Conservation (phyloP, 176 grass and related monocot genomes). For the Triticum timopheevii region DNA sequence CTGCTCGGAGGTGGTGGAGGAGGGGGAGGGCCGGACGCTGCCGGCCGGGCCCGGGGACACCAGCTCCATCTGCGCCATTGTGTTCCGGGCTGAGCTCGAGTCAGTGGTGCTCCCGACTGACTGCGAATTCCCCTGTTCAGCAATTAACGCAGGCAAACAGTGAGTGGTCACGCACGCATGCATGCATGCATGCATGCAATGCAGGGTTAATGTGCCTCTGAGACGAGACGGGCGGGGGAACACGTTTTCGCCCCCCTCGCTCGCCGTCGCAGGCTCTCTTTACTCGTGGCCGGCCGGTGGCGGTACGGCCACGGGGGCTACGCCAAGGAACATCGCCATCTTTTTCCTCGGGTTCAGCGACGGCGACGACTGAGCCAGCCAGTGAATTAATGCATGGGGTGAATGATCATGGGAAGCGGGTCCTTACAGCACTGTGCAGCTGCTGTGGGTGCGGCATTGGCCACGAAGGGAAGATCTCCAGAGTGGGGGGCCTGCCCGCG, state of each 20-base stretch:
- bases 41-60: slow-evolving; percentile 59
- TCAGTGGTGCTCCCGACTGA: slow-evolving; percentile 83
- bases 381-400: background rate
- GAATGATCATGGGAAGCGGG: slow-evolving; percentile 39
- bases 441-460: slow-evolving; percentile 65
- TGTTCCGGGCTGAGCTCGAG: slow-evolving; percentile 85
- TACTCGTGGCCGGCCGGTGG: slow-evolving; percentile 1
- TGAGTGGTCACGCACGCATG: slow-evolving; percentile 14
- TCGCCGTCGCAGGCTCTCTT: background rate
- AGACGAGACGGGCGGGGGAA: background rate
- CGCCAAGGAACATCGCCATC: background rate
- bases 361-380: background rate
- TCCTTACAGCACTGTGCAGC: slow-evolving; percentile 46
- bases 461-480: slow-evolving; percentile 97
- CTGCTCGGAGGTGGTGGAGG: slow-evolving; percentile 34
- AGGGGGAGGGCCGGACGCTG: slow-evolving; percentile 33
- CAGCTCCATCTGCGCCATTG: slow-evolving; percentile 68
- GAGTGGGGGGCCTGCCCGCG: slow-evolving; percentile 57
- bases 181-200: background rate
- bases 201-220: slow-evolving; percentile 6
- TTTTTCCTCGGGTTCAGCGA: slow-evolving; percentile 59
- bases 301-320: too few species aligned
- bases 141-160: slow-evolving; percentile 48
- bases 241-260: background rate
- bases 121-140: slow-evolving; percentile 77